These are phyloP conservation scores for Colletotrichum chrysophilum DNA, from an alignment of 2,329 filamentous ascomycete genomes.

Conservation along the genomic window DNA sequence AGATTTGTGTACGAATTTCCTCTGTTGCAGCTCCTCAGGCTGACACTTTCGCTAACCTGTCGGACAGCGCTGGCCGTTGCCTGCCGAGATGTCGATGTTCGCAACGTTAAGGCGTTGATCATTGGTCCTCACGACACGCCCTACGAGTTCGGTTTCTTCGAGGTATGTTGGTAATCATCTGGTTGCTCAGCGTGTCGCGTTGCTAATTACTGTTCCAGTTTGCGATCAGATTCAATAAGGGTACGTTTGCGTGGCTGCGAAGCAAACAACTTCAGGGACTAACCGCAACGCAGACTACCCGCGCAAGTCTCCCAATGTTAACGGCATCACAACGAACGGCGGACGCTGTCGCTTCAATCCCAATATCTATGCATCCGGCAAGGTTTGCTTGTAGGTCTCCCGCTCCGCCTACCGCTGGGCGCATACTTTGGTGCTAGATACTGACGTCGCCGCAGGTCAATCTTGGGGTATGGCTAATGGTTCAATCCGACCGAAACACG, in stretches of 20 bases:
- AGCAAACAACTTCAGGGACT: background rate
- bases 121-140: conserved; percentile 93
- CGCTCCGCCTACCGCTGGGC: background rate
- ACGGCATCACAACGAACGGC: conserved; percentile 83
- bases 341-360: conserved; percentile 92
- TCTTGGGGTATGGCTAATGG: conserved; percentile 70
- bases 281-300: conserved; percentile 76
- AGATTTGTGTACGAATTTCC: conserved; percentile 73
- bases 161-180: conserved; percentile 59
- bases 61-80: conserved; percentile 79
- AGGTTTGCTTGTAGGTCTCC: conserved; percentile 82
- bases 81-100: conserved; percentile 86
- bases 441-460: conserved; percentile 64
- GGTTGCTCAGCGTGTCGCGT: background rate
- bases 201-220: conserved; percentile 61
- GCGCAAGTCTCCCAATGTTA: conserved; percentile 64
- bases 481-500: background rate
- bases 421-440: background rate
- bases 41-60: conserved; percentile 1
- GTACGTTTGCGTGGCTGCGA: conserved; percentile 42
- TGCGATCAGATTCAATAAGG: conserved; percentile 75
- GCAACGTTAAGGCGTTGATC: conserved; percentile 85
- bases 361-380: conserved; percentile 91
- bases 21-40: background rate
- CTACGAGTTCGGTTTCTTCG: conserved; percentile 97